Evolutionary conservation across 495 filamentous ascomycete species (phyloP), one percentile per base, ranked within the genome.

Genomic region (Trypethelium eluteriae): DNA sequence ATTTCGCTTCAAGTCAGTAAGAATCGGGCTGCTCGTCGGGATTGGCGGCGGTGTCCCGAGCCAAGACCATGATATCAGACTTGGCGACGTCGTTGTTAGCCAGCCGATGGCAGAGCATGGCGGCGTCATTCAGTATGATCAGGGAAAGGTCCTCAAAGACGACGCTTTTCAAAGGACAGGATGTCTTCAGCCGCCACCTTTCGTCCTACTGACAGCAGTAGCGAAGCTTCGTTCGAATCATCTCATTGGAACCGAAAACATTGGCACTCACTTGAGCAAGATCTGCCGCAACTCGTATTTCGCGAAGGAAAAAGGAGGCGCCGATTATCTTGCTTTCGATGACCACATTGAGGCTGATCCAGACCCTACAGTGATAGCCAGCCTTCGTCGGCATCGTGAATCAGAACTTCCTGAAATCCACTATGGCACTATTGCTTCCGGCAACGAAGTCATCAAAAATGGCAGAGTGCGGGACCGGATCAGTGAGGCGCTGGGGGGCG

Each of bases 341-440:
- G 41, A 46, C 41, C 41, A 7, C 0, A 0, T 46, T 46, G 41
- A 16, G 41, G 7, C 41, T 16, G 41, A 46, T 46, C 41, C 14
- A 46, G 41, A 16, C 7, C 41, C 41, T n/a, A n/a, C n/a, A n/a
- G n/a, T n/a, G n/a, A n/a, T n/a, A n/a, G n/a, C n/a, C n/a, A n/a
- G n/a, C n/a, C 25, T 25, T 25, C 25, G 25, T 25, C 25, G 1
- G 25, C 25, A 25, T 25, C 25, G 25, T 1, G 25, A 25, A 0
- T 25, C 25, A 25, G 25, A 25, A 25, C 25, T 25, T 25, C 69
- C 71, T 0, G 18, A 7, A 2, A 67, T 80, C 35, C 75, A 79
- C 62, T 67, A 73, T 38, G 78, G 78, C n/a, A 68, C 64, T n/a
- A 77, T 81, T 64, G 79, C 78, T 5, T 79, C 77, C 10, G 76